Conservation (phyloP, 2,329 filamentous ascomycete genomes). For the Scytalidium lignicola region DNA sequence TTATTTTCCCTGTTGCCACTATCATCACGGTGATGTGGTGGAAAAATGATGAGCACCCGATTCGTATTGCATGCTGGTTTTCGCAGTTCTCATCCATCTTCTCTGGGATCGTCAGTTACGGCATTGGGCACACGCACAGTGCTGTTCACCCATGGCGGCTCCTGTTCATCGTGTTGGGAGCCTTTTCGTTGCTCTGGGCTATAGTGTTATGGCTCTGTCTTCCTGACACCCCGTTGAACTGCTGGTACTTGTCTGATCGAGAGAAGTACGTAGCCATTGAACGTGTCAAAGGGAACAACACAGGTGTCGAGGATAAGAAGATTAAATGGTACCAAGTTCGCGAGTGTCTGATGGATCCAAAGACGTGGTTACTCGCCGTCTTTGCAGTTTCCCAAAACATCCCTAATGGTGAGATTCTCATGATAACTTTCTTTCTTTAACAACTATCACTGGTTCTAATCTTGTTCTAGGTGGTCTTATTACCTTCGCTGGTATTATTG, state of each 20-base stretch:
- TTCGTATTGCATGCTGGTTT: constrained; percentile 11
- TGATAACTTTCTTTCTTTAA: too few species aligned
- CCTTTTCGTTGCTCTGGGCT: constrained; percentile 33
- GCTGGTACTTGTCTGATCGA: constrained; percentile 1
- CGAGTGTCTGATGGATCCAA: constrained; percentile 7
- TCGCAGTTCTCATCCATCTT: constrained; percentile 22
- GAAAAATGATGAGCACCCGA: constrained; percentile 8
- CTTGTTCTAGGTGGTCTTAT: constrained; percentile 13
- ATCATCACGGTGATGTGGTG: constrained; percentile 15
- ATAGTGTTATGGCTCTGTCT: constrained; percentile 33
- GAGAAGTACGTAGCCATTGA: constrained; percentile 6
- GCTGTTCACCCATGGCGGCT: constrained; percentile 31
- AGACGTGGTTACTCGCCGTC: constrained; percentile 4
- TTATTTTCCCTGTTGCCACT: background rate
- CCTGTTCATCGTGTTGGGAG: constrained; percentile 39
- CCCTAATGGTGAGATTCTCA: constrained; percentile 19
- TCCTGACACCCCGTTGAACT: constrained; percentile 18
- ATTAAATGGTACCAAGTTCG: constrained; percentile 8
- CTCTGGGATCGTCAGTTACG: constrained; percentile 28
- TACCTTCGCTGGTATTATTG: constrained; percentile 25
- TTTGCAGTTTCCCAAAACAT: constrained; percentile 19
- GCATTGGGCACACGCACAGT: constrained; percentile 28
- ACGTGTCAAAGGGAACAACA: constrained; percentile 5
- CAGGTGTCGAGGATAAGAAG: constrained; percentile 11
- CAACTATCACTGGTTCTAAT: too few species aligned